A percentile compares a stretch with the other conserved stretches of the same genome.
phyloP scores from a whole-genome alignment of 805 yeast species.

The Candida boidinii region DNA sequence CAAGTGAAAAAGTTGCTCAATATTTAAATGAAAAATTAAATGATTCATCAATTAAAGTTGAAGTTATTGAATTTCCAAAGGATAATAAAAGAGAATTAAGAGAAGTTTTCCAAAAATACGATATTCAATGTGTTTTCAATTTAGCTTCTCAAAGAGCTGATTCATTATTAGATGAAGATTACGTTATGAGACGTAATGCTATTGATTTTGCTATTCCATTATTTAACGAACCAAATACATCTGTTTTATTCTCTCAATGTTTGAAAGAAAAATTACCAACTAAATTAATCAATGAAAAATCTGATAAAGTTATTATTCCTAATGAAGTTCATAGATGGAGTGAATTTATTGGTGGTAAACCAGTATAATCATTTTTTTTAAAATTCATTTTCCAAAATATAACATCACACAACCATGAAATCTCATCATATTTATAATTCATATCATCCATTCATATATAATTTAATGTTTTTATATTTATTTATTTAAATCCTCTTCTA shows the following conservation, averaged over 20 bases:
- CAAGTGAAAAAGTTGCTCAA: constrained; percentile 61
- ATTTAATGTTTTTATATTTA: no score
- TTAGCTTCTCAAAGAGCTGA: constrained; percentile 89
- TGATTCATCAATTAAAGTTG: constrained; percentile 36
- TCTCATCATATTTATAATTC: no score
- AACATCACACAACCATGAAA: not conserved
- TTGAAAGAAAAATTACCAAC: constrained; percentile 60
- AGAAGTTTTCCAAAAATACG: constrained; percentile 83
- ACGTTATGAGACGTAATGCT: constrained; percentile 98
- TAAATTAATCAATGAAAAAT: constrained; percentile 39
- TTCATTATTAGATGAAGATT: constrained; percentile 75
- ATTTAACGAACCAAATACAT: constrained; percentile 94
- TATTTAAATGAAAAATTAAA: constrained; percentile 54
- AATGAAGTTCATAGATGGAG: constrained; percentile 92
- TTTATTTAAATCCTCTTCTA: no score
- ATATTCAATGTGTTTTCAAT: constrained; percentile 84
- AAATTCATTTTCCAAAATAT: no score
- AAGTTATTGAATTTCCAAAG: constrained; percentile 82
- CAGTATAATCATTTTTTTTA: constrained; percentile 41
- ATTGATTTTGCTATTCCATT: constrained; percentile 95
- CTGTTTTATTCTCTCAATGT: constrained; percentile 77
- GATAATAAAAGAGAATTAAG: constrained; percentile 89
- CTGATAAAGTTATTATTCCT: constrained; percentile 51
- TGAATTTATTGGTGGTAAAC: constrained; percentile 92
- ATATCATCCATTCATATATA: no score